A percentile compares a stretch with the other conserved stretches of the same genome.
Evolutionary conservation across 768 basidiomycete genomes (phyloP).

Genomic region (Leucosporidium creatinivorum): DNA sequence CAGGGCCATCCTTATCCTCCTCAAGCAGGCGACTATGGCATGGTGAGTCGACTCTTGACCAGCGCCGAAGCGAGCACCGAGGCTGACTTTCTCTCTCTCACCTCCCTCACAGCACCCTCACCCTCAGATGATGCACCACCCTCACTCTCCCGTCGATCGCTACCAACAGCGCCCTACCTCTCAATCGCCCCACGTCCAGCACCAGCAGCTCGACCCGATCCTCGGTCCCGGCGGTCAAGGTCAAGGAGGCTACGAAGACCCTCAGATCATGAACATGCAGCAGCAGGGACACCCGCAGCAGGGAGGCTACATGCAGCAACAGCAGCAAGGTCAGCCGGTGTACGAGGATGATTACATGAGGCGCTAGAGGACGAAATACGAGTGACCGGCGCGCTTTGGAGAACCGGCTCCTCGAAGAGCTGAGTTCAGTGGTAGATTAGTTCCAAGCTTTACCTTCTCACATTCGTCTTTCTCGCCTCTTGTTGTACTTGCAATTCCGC

Average conservation of each 20-base stretch:
- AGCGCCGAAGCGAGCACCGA: not conserved
- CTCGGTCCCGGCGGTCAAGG: conserved; percentile 3
- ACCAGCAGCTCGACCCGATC: not conserved
- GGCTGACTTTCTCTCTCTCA: not conserved
- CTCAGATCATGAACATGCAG: not conserved
- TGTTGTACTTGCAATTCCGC: too few relatives aligned
- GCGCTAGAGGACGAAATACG: too few relatives aligned
- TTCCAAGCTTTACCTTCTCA: too few relatives aligned
- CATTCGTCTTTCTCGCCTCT: too few relatives aligned
- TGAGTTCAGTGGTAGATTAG: too few relatives aligned
- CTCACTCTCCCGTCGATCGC: conserved; percentile 2
- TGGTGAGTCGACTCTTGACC: not conserved
- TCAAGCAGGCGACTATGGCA: conserved; percentile 16
- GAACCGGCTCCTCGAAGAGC: too few relatives aligned
- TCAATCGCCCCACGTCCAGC: conserved; percentile 7
- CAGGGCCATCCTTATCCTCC: conserved; percentile 14
- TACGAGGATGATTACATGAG: too few relatives aligned
- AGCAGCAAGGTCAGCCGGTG: not conserved
- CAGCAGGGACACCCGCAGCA: not conserved
- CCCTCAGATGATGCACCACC: not conserved
- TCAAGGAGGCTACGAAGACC: conserved; percentile 4
- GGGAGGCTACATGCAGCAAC: not conserved
- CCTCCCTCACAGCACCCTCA: not conserved
- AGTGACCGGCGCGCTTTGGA: too few relatives aligned
- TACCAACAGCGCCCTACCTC: not conserved